Conservation (phyloP, 129 eudicot species). For the Rutidosis leptorrhynchoides region DNA sequence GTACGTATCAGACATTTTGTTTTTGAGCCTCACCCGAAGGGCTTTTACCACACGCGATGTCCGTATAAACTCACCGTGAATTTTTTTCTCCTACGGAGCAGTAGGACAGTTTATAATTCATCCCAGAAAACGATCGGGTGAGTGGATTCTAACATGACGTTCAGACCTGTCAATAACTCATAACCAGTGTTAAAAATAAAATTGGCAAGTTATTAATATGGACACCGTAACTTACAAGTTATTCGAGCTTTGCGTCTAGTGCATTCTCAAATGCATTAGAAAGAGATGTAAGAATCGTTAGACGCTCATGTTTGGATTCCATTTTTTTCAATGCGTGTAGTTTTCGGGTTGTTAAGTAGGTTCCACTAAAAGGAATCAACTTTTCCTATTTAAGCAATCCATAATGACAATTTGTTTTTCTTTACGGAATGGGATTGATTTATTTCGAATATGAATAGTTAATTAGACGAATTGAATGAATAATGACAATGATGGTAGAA, state of each 20-base stretch:
- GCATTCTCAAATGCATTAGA: not conserved
- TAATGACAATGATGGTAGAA: conserved; percentile 7
- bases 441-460: not conserved
- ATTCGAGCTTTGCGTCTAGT: not conserved
- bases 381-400: not conserved
- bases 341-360: not conserved
- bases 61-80: no score
- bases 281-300: conserved; percentile 5
- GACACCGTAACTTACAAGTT: conserved; percentile 12
- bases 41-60: no score
- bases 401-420: conserved; percentile 1
- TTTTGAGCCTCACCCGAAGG: no score
- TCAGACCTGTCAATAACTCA: no score
- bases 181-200: no score
- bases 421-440: conserved; percentile 16
- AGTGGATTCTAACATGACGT: no score
- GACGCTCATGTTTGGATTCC: not conserved
- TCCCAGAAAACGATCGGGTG: no score
- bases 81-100: no score
- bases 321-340: conserved; percentile 1
- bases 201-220: not conserved
- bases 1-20: no score
- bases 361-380: conserved; percentile 4
- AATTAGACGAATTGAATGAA: conserved; percentile 13
- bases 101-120: no score